Conservation (phyloP, 2,329 filamentous ascomycete species). For the Myriosclerotinia scirpicola region DNA sequence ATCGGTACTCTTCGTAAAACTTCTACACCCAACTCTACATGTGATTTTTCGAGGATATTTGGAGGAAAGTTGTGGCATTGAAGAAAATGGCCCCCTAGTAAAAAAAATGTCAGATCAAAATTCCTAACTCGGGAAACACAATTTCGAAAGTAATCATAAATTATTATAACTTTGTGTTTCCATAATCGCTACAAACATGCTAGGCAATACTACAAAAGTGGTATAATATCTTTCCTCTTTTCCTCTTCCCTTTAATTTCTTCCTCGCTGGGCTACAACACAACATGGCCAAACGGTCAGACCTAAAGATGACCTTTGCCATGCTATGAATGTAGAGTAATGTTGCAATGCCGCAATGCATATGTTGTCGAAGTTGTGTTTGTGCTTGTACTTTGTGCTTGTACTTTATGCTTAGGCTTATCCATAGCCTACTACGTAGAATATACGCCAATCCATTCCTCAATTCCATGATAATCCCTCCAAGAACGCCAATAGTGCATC, state of each 20-base stretch:
- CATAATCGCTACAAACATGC: neutral
- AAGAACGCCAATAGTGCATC: conserved; percentile 18
- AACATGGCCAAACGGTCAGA: neutral
- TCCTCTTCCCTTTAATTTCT: neutral
- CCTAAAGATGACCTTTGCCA: neutral
- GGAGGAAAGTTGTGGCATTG: neutral
- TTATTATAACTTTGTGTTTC: neutral
- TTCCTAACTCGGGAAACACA: neutral
- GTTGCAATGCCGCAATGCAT: neutral
- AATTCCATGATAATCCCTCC: neutral
- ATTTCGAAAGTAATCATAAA: neutral
- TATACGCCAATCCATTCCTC: conserved; percentile 7
- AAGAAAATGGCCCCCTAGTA: neutral
- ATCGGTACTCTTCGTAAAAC: neutral
- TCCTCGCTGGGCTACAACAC: neutral
- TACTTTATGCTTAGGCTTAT: conserved; percentile 3
- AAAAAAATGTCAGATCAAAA: neutral
- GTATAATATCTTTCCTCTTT: neutral
- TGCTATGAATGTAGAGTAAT: conserved; percentile 2
- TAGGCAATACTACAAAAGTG: neutral
- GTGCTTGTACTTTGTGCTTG: neutral
- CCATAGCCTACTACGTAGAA: conserved; percentile 10
- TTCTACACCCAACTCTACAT: neutral
- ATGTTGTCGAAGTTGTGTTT: neutral
- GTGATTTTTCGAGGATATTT: neutral